Base-by-base conservation (phyloP, 768 basidiomycete species). In the Lactarius sanguifluus region DNA sequence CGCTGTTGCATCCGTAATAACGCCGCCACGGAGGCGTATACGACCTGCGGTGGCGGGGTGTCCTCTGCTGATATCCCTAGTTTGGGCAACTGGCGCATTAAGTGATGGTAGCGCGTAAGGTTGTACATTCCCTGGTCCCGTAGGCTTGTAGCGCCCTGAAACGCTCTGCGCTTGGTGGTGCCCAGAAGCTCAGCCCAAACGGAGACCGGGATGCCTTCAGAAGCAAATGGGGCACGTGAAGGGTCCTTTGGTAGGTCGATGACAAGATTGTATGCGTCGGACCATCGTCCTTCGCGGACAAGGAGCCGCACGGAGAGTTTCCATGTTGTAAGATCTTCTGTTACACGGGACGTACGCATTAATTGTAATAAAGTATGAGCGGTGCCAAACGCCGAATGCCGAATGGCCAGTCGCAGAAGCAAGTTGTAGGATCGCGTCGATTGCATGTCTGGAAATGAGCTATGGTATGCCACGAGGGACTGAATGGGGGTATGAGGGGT, bases 151-250 rank as follows among this genome's bases (percentile, higher is more conserved):
- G 36, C 70, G 71, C 72, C 52, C 57, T 66, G 73, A 32, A 74
- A 68, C 6, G 75, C 78, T 56, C 78, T 77, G 59, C 77, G 75
- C 62, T 80, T 81, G 67, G 74, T 71, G 20, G 79, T 77, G 57
- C 80, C 79, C 69, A 85, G 82, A 69, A 90, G 83, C 68, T 90
- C 88, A 54, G 85, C 65, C 88, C 87, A 90, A 59, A 90, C 74
- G 5, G 76, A 72, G 32, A 85, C 77, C 32, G 82, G 83, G 28
- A 64, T 36, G n/a, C 58, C 54, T 28, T 55, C 61, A 23, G 58
- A 54, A 59, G n/a, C 47, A 57, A 59, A 64, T 4, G 47, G 64
- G 15, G 65, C 55, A n/a, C 59, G 56, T 20, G 50, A 15, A n/a
- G 5, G 47, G 10, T 43, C 57, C 25, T 50, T 62, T 4, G 56